These are phyloP conservation scores for Magnaporthales sp. DNA, from an alignment of 2,329 filamentous ascomycete genomes.

Conservation along the genomic window DNA sequence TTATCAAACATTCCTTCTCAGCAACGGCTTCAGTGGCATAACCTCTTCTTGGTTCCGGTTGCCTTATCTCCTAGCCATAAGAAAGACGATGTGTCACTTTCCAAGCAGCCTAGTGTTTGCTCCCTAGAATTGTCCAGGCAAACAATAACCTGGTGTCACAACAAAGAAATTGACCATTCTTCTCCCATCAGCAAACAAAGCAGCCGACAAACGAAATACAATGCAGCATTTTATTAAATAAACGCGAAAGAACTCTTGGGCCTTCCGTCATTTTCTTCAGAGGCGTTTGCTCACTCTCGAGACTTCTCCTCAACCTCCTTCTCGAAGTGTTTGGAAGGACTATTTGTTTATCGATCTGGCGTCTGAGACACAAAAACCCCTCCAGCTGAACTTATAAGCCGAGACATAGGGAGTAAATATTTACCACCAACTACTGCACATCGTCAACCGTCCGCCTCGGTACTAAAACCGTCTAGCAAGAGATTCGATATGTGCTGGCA, in stretches of 20 bases:
- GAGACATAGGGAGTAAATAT: background rate
- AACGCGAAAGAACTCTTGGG: background rate
- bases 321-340: background rate
- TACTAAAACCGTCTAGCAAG: background rate
- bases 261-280: background rate
- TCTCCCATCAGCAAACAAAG: background rate
- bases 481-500: conserved; percentile 1
- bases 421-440: background rate
- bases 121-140: background rate
- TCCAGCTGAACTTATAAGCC: background rate
- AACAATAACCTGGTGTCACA: background rate
- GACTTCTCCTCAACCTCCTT: background rate
- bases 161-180: background rate
- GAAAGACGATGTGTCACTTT: background rate
- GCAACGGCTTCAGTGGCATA: background rate
- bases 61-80: background rate
- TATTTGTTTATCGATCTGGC: background rate
- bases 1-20: no score
- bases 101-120: background rate
- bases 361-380: background rate
- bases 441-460: background rate
- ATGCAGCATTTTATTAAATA: background rate
- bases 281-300: background rate
- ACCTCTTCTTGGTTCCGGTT: no score
- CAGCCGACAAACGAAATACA: background rate